Base-by-base conservation (phyloP, 1,284 basidiomycete species). In the Malassezia psittaci region DNA sequence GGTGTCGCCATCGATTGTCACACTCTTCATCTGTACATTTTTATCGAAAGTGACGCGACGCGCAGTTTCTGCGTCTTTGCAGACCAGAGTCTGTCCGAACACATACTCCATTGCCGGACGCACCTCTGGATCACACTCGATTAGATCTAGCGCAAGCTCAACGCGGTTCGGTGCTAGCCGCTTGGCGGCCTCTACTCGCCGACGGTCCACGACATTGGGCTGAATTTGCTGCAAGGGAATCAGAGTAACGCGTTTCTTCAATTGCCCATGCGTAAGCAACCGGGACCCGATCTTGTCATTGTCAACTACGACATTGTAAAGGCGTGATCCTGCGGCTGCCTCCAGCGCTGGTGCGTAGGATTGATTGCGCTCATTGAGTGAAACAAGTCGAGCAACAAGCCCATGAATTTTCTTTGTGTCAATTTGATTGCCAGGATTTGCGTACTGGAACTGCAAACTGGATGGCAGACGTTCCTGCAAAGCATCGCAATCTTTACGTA, bases 221-320 rank as follows among this genome's bases (percentile, higher is more conserved):
- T 83, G 84, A 69, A 98, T 93, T 78, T 90, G 91, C 77, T 86
- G 93, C 40, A 98, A 79, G 0, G 93, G 93, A 63, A 98, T 90
- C 69, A 96, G 84, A 0, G 90, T 96, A 24, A 94, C 87, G 18
- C 90, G 85, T 76, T 88, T 90, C 77, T 83, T 85, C 64, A 98
- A 83, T 54, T 80, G 81, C 33, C 90, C 89, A 48, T 88, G 83
- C 65, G 85, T 81, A 45, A 99, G 79, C 24, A 98, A 80, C 39
- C 88, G 84, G 61, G 87, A 87, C 40, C 90, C 90, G 50, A 91
- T 83, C 57, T 81, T 81, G 75, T 96, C 89, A 73, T 94, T 85
- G 65, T 93, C 84, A 18, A 96, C 88, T 5, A 73, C 69, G 40
- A 78, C 77, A 61, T 96, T 91, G 78, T 88, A 96, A n/a, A 98